These are phyloP conservation scores for Xylariales sp. DNA, from an alignment of 2,329 filamentous ascomycete genomes.

Conservation along the genomic window DNA sequence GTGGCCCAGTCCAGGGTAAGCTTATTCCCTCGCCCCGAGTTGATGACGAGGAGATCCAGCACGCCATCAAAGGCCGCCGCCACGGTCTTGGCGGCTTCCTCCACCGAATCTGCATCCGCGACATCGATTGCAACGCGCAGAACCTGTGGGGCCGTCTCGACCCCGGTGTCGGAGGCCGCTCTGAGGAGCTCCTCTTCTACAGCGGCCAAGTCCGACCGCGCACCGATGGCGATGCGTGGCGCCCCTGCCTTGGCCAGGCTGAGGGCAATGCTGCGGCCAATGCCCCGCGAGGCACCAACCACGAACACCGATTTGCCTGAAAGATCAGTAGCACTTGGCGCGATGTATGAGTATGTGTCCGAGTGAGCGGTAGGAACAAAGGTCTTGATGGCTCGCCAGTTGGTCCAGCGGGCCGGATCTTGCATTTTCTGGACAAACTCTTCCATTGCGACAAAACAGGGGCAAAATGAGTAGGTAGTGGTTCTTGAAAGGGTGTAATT, in stretches of 20 bases:
- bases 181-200: conserved; percentile 30
- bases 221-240: conserved; percentile 43
- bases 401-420: no score
- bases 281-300: conserved; percentile 44
- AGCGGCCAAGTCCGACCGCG: conserved; percentile 41
- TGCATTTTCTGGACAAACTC: no score
- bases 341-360: conserved; percentile 28
- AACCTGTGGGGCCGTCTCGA: conserved; percentile 20
- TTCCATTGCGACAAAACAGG: no score
- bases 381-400: neutral
- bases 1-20: conserved; percentile 28
- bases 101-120: conserved; percentile 26
- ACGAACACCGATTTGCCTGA: conserved; percentile 35
- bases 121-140: conserved; percentile 28
- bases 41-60: conserved; percentile 34
- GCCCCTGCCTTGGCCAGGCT: conserved; percentile 46
- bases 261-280: conserved; percentile 43
- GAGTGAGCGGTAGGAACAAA: conserved; percentile 13
- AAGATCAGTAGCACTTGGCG: conserved; percentile 15
- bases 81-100: conserved; percentile 22
- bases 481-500: no score
- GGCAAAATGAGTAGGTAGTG: no score
- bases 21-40: no score
- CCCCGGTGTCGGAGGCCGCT: conserved; percentile 24
- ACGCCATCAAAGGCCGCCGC: conserved; percentile 17